These are phyloP conservation scores for Aureobasidium mangrovei DNA, from an alignment of 2,329 filamentous ascomycete genomes.

Conservation along the genomic window DNA sequence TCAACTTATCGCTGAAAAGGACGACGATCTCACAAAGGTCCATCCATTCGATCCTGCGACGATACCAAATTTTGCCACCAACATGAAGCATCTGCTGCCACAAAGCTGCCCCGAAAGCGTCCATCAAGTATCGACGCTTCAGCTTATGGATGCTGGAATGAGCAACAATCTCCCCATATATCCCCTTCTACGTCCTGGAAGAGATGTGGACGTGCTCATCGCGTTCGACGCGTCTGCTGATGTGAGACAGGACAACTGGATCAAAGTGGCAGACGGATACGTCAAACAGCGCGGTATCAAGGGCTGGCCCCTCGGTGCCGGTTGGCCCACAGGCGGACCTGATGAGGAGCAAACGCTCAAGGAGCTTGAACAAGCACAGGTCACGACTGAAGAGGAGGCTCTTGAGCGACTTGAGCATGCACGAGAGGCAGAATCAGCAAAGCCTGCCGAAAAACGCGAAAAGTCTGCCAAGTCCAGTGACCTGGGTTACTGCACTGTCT, in stretches of 20 bases:
- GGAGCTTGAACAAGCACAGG: conserved; percentile 61
- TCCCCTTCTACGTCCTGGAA: conserved; percentile 77
- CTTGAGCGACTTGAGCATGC: conserved; percentile 56
- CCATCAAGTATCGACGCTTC: conserved; percentile 55
- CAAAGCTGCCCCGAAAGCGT: conserved; percentile 70
- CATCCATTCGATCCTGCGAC: conserved; percentile 89
- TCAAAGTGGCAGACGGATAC: conserved; percentile 88
- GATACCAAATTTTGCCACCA: conserved; percentile 81
- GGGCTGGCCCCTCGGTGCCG: conserved; percentile 90
- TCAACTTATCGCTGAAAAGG: conserved; percentile 70
- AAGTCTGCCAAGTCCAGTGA: conserved; percentile 33
- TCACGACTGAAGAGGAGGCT: conserved; percentile 50
- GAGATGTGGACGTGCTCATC: conserved; percentile 80
- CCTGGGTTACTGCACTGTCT: conserved; percentile 85
- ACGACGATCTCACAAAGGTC: conserved; percentile 78
- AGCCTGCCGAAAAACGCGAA: conserved; percentile 17
- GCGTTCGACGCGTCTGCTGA: conserved; percentile 94
- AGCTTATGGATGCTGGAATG: conserved; percentile 92
- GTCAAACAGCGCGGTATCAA: conserved; percentile 81
- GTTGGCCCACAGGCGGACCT: conserved; percentile 67
- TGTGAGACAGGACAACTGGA: conserved; percentile 90
- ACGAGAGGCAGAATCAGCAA: conserved; percentile 21
- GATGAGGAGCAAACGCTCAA: conserved; percentile 51
- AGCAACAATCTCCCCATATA: conserved; percentile 97
- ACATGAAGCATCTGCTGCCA: conserved; percentile 68